Percentiles rank a stretch among this genome's conserved stretches.
phyloP scores from a whole-genome alignment of 768 basidiomycete genomes.

The Russula foetens region DNA sequence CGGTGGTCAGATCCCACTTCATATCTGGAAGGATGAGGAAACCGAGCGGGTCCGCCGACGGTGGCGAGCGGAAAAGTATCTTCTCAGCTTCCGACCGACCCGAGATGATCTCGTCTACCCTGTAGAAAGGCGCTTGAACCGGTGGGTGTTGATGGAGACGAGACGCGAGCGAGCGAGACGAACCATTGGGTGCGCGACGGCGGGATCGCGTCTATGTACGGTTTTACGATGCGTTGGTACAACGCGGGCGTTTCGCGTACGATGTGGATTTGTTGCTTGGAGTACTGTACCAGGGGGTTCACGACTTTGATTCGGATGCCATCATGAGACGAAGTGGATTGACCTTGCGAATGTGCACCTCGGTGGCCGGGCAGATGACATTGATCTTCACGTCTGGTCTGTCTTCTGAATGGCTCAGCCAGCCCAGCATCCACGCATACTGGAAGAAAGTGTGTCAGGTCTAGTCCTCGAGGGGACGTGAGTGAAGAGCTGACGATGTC shows the following conservation, averaged over 20 bases:
- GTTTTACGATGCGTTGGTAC: slow-evolving; percentile 61
- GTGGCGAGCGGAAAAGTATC: slow-evolving; percentile 49
- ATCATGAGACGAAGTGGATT: not conserved
- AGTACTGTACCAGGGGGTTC: slow-evolving; percentile 48
- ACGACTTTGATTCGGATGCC: not conserved
- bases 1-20: slow-evolving; percentile 85
- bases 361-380: slow-evolving; percentile 82
- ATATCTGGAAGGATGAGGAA: slow-evolving; percentile 90
- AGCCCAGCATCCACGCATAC: slow-evolving; percentile 80
- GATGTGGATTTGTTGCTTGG: slow-evolving; percentile 59
- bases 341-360: slow-evolving; percentile 82
- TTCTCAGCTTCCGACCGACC: slow-evolving; percentile 70
- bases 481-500: slow-evolving; percentile 50
- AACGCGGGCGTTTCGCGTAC: slow-evolving; percentile 78
- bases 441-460: too few species aligned
- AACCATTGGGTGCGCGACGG: slow-evolving; percentile 81
- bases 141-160: not conserved
- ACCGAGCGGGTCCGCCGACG: slow-evolving; percentile 35
- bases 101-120: slow-evolving; percentile 80
- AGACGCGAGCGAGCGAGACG: not conserved
- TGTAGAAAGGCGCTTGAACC: slow-evolving; percentile 25
- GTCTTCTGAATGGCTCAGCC: slow-evolving; percentile 38
- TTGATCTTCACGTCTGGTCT: slow-evolving; percentile 73
- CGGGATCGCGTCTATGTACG: slow-evolving; percentile 74
- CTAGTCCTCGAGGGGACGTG: not conserved